Evolutionary conservation across 164 flowering plant species (phyloP).

Genomic region (Protea cynaroides): DNA sequence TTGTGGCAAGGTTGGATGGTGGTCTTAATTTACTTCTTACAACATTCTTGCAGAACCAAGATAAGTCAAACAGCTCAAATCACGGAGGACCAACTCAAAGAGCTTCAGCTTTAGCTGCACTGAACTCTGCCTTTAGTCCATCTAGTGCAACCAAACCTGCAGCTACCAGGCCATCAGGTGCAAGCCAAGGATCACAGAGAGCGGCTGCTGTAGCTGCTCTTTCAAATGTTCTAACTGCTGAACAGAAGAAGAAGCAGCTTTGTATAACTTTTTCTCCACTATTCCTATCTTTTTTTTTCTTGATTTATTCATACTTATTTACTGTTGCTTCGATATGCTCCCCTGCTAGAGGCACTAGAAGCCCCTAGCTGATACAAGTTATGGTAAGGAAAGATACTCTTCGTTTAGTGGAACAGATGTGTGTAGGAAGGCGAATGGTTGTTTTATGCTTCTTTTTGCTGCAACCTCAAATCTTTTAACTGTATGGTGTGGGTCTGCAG

Average conservation of each 20-base stretch:
- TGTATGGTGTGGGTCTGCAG: no score
- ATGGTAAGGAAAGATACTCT: slow-evolving; percentile 35
- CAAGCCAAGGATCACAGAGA: slow-evolving; percentile 79
- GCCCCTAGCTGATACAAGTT: slow-evolving; percentile 30
- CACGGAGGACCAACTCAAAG: slow-evolving; percentile 92
- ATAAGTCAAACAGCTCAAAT: slow-evolving; percentile 58
- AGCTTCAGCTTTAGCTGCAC: slow-evolving; percentile 93
- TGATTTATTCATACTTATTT: no score
- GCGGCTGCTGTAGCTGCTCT: slow-evolving; percentile 99
- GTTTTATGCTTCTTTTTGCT: no score
- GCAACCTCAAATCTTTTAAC: no score
- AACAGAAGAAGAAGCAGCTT: slow-evolving; percentile 48
- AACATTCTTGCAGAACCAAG: slow-evolving; percentile 31
- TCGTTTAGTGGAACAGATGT: not conserved
- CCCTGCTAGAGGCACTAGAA: slow-evolving; percentile 34
- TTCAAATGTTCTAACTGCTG: slow-evolving; percentile 82
- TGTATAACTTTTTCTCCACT: no score
- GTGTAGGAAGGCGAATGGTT: not conserved
- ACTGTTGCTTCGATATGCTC: no score
- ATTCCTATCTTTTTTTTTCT: no score
- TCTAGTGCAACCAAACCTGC: slow-evolving; percentile 40
- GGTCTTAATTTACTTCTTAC: not conserved
- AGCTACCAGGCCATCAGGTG: slow-evolving; percentile 30
- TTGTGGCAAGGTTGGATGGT: not conserved
- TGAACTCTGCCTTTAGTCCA: slow-evolving; percentile 75